These are phyloP conservation scores for Galeopsis tetrahit DNA, from an alignment of 257 asterid genomes.

Conservation along the genomic window DNA sequence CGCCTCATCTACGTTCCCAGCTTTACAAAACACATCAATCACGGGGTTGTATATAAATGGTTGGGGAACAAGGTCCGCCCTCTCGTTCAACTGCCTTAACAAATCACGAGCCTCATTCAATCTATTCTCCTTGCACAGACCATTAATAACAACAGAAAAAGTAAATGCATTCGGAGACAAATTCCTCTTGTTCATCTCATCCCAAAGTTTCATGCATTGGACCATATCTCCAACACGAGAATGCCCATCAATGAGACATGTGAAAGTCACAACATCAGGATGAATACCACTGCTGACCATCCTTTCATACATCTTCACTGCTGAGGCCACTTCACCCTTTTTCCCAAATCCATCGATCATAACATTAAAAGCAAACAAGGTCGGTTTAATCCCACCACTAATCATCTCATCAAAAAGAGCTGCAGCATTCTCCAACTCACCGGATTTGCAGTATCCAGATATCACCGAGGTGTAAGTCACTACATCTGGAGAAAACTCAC, in stretches of 20 bases:
- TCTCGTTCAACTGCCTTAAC: conserved; percentile 59
- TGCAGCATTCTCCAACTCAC: conserved; percentile 61
- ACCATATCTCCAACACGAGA: conserved; percentile 73
- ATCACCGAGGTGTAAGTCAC: conserved; percentile 80
- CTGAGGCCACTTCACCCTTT: conserved; percentile 67
- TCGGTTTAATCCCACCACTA: conserved; percentile 60
- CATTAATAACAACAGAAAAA: conserved; percentile 67
- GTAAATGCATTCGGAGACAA: conserved; percentile 68
- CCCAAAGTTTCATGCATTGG: conserved; percentile 67
- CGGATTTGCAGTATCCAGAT: conserved; percentile 76
- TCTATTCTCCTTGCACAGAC: conserved; percentile 79
- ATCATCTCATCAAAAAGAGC: conserved; percentile 68
- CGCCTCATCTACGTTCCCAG: conserved; percentile 87
- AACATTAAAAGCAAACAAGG: conserved; percentile 60
- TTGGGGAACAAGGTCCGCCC: conserved; percentile 64
- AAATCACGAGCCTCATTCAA: conserved; percentile 75
- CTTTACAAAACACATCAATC: conserved; percentile 84
- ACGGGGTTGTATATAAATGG: conserved; percentile 91
- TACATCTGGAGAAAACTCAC: conserved; percentile 64
- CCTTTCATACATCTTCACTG: conserved; percentile 51
- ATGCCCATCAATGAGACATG: conserved; percentile 75
- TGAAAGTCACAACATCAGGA: conserved; percentile 83
- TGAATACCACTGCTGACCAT: conserved; percentile 51
- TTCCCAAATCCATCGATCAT: conserved; percentile 84
- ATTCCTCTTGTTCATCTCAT: conserved; percentile 61